Percentiles rank a stretch among this genome's conserved stretches.
phyloP scores from a whole-genome alignment of 164 flowering plant genomes.

The Malania oleifera region DNA sequence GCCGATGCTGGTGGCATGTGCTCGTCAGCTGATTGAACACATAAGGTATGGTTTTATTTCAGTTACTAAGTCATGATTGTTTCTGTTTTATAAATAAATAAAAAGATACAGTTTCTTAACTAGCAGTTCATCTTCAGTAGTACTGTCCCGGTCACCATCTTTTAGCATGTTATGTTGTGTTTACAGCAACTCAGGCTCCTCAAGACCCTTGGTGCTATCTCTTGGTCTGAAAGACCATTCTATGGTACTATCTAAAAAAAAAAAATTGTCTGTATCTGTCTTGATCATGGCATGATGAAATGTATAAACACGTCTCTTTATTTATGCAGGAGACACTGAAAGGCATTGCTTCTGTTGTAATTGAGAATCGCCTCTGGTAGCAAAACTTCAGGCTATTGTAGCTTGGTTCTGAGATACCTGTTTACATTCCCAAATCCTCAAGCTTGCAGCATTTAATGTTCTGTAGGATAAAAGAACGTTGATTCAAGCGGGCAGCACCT shows the following conservation, averaged over 20 bases:
- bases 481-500: no score
- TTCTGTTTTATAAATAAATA: no score
- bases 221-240: slow-evolving; percentile 94
- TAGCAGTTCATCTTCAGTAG: not conserved
- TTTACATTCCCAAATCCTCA: no score
- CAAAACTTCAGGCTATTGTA: not conserved
- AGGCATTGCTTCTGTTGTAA: slow-evolving; percentile 54
- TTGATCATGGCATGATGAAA: not conserved
- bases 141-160: not conserved
- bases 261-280: not conserved
- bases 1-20: slow-evolving; percentile 83
- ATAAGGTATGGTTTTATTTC: slow-evolving; percentile 50
- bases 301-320: not conserved
- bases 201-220: slow-evolving; percentile 63
- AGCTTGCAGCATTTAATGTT: no score
- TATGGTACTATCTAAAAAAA: slow-evolving; percentile 30
- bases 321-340: slow-evolving; percentile 68
- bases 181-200: slow-evolving; percentile 56
- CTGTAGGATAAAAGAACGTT: no score
- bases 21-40: slow-evolving; percentile 77
- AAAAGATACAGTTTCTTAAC: no score
- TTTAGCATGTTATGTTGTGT: slow-evolving; percentile 1
- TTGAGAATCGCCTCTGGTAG: slow-evolving; percentile 61
- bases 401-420: not conserved
- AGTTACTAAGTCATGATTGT: not conserved